These are phyloP conservation scores for Echria macrotheca DNA, from an alignment of 495 filamentous ascomycete species.

Conservation along the genomic window DNA sequence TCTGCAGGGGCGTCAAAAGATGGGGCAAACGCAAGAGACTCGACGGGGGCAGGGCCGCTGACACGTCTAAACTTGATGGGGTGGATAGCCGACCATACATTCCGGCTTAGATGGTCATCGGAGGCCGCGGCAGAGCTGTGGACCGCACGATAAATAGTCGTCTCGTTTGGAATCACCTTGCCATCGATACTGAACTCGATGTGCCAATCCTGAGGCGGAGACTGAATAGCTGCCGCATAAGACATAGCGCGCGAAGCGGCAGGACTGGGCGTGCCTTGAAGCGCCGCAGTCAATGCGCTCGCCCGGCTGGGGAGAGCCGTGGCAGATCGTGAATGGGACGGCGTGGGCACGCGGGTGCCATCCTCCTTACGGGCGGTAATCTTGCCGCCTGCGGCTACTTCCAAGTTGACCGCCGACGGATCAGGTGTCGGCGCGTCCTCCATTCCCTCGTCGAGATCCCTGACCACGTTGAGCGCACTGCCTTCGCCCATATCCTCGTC, in stretches of 20 bases:
- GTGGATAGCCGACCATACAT: conserved; percentile 84
- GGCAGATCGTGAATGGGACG: conserved; percentile 55
- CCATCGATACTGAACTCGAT: conserved; percentile 90
- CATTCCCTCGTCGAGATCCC: conserved; percentile 85
- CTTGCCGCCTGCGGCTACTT: conserved; percentile 83
- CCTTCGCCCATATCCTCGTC: conserved; percentile 68
- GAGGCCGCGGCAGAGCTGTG: conserved; percentile 62
- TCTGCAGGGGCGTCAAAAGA: conserved; percentile 42
- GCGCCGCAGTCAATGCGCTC: conserved; percentile 43
- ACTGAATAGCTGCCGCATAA: conserved; percentile 76
- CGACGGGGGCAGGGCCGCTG: conserved; percentile 78
- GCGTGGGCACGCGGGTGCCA: conserved; percentile 83
- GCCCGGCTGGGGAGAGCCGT: conserved; percentile 30
- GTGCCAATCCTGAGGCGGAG: conserved; percentile 90
- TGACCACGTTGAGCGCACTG: conserved; percentile 75
- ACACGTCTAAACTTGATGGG: conserved; percentile 88
- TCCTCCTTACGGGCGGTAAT: conserved; percentile 97
- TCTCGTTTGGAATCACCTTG: conserved; percentile 80
- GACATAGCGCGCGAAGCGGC: conserved; percentile 55
- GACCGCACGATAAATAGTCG: conserved; percentile 92
- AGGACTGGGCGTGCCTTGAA: conserved; percentile 46
- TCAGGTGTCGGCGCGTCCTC: conserved; percentile 66
- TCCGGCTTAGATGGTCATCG: conserved; percentile 65
- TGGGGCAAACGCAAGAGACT: conserved; percentile 60
- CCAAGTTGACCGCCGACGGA: conserved; percentile 85